Conservation (phyloP, 2,329 filamentous ascomycete species). For the Sporothrix variecibatus region DNA sequence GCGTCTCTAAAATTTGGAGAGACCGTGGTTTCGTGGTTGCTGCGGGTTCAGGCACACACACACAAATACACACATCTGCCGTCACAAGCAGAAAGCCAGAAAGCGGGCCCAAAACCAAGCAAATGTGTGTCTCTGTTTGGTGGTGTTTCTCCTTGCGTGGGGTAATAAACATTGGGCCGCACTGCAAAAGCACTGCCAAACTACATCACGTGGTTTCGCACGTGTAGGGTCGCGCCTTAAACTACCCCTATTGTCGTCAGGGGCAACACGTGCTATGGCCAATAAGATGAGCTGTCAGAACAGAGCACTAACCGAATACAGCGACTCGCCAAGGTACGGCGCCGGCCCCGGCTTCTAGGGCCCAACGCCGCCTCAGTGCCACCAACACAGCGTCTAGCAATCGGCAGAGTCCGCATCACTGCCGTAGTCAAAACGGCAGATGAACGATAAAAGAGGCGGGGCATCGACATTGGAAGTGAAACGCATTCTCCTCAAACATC, state of each 20-base stretch:
- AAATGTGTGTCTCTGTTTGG: background rate
- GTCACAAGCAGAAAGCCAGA: background rate
- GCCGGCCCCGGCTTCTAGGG: background rate
- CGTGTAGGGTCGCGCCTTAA: background rate
- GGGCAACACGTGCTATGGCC: conserved; percentile 5
- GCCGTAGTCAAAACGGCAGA: background rate
- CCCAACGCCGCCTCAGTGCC: background rate
- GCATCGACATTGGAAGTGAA: background rate
- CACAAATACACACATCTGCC: background rate
- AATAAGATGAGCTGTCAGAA: background rate
- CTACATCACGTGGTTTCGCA: background rate
- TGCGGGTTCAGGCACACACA: background rate
- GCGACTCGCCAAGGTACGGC: background rate
- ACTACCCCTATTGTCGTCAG: conserved; percentile 12
- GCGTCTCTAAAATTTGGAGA: background rate
- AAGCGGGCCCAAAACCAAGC: background rate
- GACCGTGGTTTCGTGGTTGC: background rate
- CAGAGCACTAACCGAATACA: background rate
- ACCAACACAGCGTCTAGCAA: background rate
- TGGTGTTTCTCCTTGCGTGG: conserved; percentile 12
- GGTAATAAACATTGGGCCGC: conserved; percentile 15
- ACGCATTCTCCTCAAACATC: background rate
- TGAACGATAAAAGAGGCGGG: background rate
- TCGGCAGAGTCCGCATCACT: background rate
- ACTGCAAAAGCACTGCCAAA: background rate